These are phyloP conservation scores for Bidens hawaiensis DNA, from an alignment of 140 eudicot species.

Conservation along the genomic window DNA sequence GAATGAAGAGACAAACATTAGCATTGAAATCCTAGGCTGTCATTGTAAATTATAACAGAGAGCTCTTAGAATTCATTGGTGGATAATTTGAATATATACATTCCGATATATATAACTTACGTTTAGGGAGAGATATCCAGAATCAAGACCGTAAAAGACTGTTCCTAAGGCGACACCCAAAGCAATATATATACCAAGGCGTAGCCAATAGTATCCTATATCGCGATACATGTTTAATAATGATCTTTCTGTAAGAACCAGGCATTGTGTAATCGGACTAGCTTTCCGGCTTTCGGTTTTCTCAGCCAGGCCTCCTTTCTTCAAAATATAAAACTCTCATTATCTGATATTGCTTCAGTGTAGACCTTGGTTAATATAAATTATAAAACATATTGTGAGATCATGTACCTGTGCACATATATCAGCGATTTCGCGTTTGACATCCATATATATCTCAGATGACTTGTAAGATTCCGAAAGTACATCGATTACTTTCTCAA, in stretches of 20 bases:
- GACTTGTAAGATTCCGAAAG: too few relatives aligned
- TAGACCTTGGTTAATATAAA: not conserved
- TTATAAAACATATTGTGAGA: not conserved
- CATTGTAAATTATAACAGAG: not conserved
- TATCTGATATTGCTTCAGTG: not conserved
- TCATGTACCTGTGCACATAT: constrained; percentile 38
- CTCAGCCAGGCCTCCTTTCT: constrained; percentile 12
- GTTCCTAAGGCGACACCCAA: constrained; percentile 54
- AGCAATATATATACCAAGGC: constrained; percentile 50
- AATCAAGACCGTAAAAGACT: constrained; percentile 43
- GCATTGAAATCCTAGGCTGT: constrained; percentile 58
- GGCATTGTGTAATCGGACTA: constrained; percentile 37
- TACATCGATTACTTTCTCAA: constrained; percentile 41
- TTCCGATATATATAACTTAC: too few relatives aligned
- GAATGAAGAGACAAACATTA: constrained; percentile 53
- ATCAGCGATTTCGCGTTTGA: constrained; percentile 29
- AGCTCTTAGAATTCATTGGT: not conserved
- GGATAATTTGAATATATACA: not conserved
- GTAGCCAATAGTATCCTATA: constrained; percentile 66
- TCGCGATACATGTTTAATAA: constrained; percentile 68
- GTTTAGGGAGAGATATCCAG: constrained; percentile 38
- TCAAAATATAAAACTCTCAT: not conserved
- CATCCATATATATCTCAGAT: constrained; percentile 36
- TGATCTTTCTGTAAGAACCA: constrained; percentile 46
- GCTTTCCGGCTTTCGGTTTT: constrained; percentile 36